A percentile compares a stretch with the other conserved stretches of the same genome.
phyloP scores from a whole-genome alignment of 768 basidiomycete species.

The Kwoniella bestiolae region DNA sequence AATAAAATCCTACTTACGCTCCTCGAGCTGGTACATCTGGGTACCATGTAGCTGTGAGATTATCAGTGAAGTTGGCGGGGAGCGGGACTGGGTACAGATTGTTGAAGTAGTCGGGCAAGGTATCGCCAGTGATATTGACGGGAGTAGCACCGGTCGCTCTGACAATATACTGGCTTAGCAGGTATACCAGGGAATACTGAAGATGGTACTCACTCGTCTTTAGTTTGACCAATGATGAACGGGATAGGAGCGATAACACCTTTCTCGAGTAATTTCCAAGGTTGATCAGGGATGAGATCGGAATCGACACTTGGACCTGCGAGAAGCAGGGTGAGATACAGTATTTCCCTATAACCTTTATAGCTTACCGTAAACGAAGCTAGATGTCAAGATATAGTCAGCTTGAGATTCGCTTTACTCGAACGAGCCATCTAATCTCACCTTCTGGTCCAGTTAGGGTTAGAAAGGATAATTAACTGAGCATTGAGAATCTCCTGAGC shows the following conservation, averaged over 20 bases:
- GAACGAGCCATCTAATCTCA: conserved; percentile 18
- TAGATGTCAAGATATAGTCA: conserved; percentile 1
- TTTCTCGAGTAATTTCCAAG: conserved; percentile 37
- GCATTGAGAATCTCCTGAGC: conserved; percentile 40
- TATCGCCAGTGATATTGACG: conserved; percentile 8
- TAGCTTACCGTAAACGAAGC: conserved; percentile 37
- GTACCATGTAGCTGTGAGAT: conserved; percentile 16
- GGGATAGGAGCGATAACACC: conserved; percentile 48
- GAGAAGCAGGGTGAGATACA: neutral
- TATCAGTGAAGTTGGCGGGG: conserved; percentile 3
- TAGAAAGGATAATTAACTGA: conserved; percentile 24
- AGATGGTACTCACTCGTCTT: conserved; percentile 50
- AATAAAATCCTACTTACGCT: conserved; percentile 9
- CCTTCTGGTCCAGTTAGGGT: conserved; percentile 28
- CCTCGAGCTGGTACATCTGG: conserved; percentile 5
- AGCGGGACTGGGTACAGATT: neutral
- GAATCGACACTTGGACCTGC: conserved; percentile 50
- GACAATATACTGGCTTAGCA: no score
- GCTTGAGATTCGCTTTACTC: neutral
- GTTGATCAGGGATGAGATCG: conserved; percentile 46
- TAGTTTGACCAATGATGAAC: conserved; percentile 50
- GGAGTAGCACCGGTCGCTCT: conserved; percentile 12
- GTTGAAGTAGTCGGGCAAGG: neutral
- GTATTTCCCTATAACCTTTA: neutral
- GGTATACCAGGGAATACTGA: neutral